Conservation (phyloP, 2,329 filamentous ascomycete genomes). For the Metarhizium rileyi region DNA sequence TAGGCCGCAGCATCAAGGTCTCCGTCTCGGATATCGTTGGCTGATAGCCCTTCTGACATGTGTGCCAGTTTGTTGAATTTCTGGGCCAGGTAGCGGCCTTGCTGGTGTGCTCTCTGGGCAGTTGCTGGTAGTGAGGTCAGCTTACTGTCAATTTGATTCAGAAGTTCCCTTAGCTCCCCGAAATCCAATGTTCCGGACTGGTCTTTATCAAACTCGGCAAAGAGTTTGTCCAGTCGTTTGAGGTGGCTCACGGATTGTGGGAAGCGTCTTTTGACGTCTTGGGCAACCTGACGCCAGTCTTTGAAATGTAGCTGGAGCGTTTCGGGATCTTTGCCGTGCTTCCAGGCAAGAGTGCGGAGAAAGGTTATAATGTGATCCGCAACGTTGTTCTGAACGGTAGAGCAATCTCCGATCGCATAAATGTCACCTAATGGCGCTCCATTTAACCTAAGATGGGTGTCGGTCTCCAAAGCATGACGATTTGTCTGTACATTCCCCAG, state of each 20-base stretch:
- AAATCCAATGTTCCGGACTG: slow-evolving; percentile 90
- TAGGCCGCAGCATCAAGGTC: slow-evolving; percentile 89
- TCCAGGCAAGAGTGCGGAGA: slow-evolving; percentile 80
- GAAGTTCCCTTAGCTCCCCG: slow-evolving; percentile 76
- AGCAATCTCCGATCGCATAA: slow-evolving; percentile 92
- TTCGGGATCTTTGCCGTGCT: slow-evolving; percentile 82
- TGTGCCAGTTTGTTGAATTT: slow-evolving; percentile 91
- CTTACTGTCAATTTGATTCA: slow-evolving; percentile 88
- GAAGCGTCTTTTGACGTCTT: slow-evolving; percentile 77
- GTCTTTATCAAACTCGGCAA: slow-evolving; percentile 86
- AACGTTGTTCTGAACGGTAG: slow-evolving; percentile 95
- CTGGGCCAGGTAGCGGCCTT: slow-evolving; percentile 82
- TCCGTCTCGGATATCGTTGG: slow-evolving; percentile 78
- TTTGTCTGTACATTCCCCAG: slow-evolving; percentile 74
- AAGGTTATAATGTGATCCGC: slow-evolving; percentile 87
- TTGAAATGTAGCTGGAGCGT: slow-evolving; percentile 76
- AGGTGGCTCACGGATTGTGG: slow-evolving; percentile 84
- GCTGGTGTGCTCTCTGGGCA: slow-evolving; percentile 91
- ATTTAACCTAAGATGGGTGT: slow-evolving; percentile 80
- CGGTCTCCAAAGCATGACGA: slow-evolving; percentile 84
- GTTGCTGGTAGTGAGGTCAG: slow-evolving; percentile 91
- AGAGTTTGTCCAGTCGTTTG: slow-evolving; percentile 81
- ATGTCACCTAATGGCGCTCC: slow-evolving; percentile 88
- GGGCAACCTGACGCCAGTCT: slow-evolving; percentile 81
- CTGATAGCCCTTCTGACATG: slow-evolving; percentile 60